Percentiles rank a stretch among this genome's conserved stretches.
These are phyloP conservation scores for Colletotrichum scovillei DNA, from an alignment of 2,329 filamentous ascomycete species.

Conservation along the genomic window DNA sequence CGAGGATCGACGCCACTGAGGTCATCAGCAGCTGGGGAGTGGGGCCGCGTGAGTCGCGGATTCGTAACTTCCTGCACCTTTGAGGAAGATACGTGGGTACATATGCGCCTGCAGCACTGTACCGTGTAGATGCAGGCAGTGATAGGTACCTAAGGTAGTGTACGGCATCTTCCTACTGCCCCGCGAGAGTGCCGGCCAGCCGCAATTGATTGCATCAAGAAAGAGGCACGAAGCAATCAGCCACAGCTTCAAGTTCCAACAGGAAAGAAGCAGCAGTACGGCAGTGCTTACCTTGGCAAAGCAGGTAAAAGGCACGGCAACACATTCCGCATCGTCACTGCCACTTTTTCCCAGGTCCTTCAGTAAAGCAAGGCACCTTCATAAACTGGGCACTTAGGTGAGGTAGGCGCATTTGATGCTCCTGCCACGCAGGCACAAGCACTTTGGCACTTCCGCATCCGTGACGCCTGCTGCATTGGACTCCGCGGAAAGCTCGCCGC, in stretches of 20 bases:
- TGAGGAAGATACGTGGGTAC: background rate
- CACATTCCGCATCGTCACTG: background rate
- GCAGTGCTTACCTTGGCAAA: background rate
- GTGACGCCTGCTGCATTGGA: background rate
- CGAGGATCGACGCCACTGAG: constrained; percentile 33
- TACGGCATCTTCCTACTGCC: background rate
- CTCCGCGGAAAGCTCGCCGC: background rate
- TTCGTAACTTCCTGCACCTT: constrained; percentile 9
- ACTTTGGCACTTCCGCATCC: background rate
- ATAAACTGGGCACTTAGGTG: background rate
- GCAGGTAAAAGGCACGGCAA: background rate
- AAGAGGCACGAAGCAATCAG: background rate
- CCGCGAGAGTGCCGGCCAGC: background rate
- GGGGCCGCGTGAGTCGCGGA: constrained; percentile 22
- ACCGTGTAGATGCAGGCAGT: background rate
- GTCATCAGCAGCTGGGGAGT: constrained; percentile 19
- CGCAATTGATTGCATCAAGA: background rate
- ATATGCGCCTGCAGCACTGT: background rate
- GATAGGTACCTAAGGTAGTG: no score
- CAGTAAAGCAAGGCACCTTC: no score
- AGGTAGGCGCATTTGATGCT: background rate
- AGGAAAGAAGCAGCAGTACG: background rate
- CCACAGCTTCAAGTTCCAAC: background rate
- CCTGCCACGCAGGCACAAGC: background rate
- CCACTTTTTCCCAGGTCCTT: background rate